Base-by-base conservation (phyloP, 1,139 yeast genomes). In the Blastobotrys arbuscula region DNA sequence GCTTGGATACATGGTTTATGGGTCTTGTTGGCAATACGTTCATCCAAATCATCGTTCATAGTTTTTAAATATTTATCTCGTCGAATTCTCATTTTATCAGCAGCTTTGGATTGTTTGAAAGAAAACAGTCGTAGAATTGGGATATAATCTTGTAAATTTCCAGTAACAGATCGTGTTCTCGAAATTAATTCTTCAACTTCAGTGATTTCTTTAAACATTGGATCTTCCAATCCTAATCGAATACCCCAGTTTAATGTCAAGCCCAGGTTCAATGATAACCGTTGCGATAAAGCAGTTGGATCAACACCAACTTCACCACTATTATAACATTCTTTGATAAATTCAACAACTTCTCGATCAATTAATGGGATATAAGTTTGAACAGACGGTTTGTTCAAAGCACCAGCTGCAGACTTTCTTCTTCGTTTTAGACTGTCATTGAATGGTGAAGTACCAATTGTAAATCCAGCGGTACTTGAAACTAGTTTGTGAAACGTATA, bases 401-500 rank as follows among this genome's bases (percentile, higher is more conserved):
- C 69, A 51, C 72, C 71, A 0, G 82, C 73, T 31, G 84, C 69
- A 8, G 75, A 72, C 58, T 79, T 81, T 58, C 82, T 75, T 59
- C 79, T 75, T 31, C 67, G 67, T 53, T 71, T 70, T 59, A 73
- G 82, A 1, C 81, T 70, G 1, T 66, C 69, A 3, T 84, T 78
- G 56, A 72, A 77, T 1, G 94, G 92, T 0, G 89, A 82, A 0
- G 92, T 81, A 0, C 94, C 94, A 30, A 84, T 74, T 0, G 92
- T 84, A 55, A 76, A 51, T 13, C 57, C 68, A 46, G 78, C 82
- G 0, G 82, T 74, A 3, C 75, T 67, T 0, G 88, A 81, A 1
- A 84, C 76, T 6, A 84, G 70, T 33, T 74, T 70, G 64, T 84
- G 92, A 65, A 84, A 85, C 1, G 88, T 82, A 61, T 79, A 76